Conservation (phyloP, 2,329 filamentous ascomycete species). For the Trichothecium roseum region DNA sequence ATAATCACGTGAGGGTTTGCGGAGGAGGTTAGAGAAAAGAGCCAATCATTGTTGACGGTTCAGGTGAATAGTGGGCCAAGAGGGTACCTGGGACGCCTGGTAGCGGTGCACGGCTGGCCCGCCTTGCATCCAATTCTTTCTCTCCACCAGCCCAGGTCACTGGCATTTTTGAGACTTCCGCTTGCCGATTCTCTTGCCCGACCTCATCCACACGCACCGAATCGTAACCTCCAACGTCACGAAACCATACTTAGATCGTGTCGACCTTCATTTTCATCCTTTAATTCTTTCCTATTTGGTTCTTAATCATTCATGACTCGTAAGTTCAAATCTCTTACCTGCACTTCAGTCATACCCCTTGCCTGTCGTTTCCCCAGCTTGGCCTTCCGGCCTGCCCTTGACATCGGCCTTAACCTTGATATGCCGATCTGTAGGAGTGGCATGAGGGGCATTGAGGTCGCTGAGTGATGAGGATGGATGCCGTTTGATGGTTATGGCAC, state of each 20-base stretch:
- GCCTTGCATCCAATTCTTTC: conserved; percentile 8
- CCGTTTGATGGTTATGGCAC: conserved; percentile 21
- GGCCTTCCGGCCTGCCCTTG: conserved; percentile 25
- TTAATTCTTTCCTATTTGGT: conserved; percentile 23
- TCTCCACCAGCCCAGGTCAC: conserved; percentile 17
- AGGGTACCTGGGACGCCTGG: too few relatives aligned
- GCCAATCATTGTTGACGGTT: too few relatives aligned
- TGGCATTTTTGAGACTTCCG: conserved; percentile 8
- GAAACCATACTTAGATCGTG: conserved; percentile 1
- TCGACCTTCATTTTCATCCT: conserved; percentile 10
- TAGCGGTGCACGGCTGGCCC: too few relatives aligned
- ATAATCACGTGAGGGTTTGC: too few relatives aligned
- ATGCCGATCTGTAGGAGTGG: conserved; percentile 18
- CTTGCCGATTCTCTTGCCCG: conserved; percentile 6
- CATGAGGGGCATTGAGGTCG: conserved; percentile 13
- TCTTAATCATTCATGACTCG: conserved; percentile 38
- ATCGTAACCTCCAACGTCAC: conserved; percentile 3
- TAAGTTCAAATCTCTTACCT: conserved; percentile 27
- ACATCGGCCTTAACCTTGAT: conserved; percentile 20
- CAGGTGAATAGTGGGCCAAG: too few relatives aligned
- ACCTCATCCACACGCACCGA: conserved; percentile 6
- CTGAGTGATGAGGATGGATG: conserved; percentile 23
- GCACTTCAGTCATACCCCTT: conserved; percentile 12
- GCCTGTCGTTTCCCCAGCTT: conserved; percentile 21
- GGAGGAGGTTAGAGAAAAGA: too few relatives aligned